These are phyloP conservation scores for Ogataea degrootiae DNA, from an alignment of 805 yeast species.

Conservation along the genomic window DNA sequence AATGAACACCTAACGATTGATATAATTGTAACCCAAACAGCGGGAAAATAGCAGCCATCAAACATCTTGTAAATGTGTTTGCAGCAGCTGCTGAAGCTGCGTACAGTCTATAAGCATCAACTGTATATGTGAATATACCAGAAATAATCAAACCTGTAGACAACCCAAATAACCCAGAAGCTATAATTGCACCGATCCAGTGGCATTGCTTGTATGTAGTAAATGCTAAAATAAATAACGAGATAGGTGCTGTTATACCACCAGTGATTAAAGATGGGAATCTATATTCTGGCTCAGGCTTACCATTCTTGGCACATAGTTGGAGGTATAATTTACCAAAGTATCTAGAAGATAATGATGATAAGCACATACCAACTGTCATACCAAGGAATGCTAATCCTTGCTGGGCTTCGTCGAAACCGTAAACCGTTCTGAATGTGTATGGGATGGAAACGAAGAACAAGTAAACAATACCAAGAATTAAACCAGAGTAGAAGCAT, in stretches of 20 bases:
- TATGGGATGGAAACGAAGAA: conserved; percentile 65
- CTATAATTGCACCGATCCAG: conserved; percentile 51
- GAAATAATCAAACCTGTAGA: conserved; percentile 40
- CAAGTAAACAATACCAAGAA: conserved; percentile 57
- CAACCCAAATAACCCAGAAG: conserved; percentile 36
- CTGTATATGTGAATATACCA: conserved; percentile 36
- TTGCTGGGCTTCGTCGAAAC: conserved; percentile 46
- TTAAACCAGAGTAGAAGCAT: conserved; percentile 53
- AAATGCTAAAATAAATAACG: conserved; percentile 59
- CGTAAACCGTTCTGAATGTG: conserved; percentile 49
- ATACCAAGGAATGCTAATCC: conserved; percentile 64
- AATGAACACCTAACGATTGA: conserved; percentile 47
- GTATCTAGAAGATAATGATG: conserved; percentile 33
- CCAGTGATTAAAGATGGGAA: conserved; percentile 58
- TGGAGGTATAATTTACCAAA: conserved; percentile 30
- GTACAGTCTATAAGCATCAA: conserved; percentile 42
- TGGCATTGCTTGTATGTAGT: conserved; percentile 45
- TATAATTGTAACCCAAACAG: conserved; percentile 56
- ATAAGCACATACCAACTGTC: conserved; percentile 45
- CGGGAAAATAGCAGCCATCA: conserved; percentile 54
- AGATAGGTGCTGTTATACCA: conserved; percentile 44
- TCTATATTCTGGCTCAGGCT: conserved; percentile 51
- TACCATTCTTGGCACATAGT: conserved; percentile 35
- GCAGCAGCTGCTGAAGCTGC: conserved; percentile 51
- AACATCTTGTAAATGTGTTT: conserved; percentile 47